phyloP scores from a whole-genome alignment of 495 filamentous ascomycete genomes.

The Trichoderma asperelloides region DNA sequence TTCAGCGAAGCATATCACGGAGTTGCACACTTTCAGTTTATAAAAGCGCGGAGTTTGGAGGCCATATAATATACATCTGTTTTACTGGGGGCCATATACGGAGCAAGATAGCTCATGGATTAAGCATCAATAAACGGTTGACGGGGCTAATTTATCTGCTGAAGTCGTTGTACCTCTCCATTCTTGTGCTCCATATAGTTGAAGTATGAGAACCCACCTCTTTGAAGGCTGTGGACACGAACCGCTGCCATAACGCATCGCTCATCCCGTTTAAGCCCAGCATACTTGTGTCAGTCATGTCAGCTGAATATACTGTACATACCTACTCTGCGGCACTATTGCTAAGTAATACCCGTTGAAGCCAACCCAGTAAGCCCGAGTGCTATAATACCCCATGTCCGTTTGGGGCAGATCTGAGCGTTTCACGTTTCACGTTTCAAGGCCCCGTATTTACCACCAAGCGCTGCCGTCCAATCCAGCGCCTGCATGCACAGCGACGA shows the following conservation, averaged over 20 bases:
- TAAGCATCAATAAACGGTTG: neutral
- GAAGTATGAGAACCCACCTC: no score
- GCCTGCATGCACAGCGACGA: no score
- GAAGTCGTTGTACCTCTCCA: no score
- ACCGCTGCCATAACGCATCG: no score
- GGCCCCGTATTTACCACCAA: neutral
- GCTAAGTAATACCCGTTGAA: no score
- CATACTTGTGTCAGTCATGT: no score
- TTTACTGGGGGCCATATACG: neutral
- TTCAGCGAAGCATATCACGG: conserved; percentile 2
- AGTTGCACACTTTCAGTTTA: neutral
- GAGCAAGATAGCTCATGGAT: neutral
- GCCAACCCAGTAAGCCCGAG: neutral
- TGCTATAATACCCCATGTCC: neutral
- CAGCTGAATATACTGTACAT: no score
- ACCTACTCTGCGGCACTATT: no score
- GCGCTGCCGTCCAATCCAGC: neutral
- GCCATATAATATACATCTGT: neutral
- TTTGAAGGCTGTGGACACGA: no score
- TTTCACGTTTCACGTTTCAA: neutral
- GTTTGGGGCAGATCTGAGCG: neutral
- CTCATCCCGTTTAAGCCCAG: no score
- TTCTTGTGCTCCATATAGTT: no score
- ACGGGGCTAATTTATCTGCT: no score
- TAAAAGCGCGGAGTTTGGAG: neutral